Evolutionary conservation across 2,329 filamentous ascomycete species (phyloP).

Genomic region (Ascochyta pisi): DNA sequence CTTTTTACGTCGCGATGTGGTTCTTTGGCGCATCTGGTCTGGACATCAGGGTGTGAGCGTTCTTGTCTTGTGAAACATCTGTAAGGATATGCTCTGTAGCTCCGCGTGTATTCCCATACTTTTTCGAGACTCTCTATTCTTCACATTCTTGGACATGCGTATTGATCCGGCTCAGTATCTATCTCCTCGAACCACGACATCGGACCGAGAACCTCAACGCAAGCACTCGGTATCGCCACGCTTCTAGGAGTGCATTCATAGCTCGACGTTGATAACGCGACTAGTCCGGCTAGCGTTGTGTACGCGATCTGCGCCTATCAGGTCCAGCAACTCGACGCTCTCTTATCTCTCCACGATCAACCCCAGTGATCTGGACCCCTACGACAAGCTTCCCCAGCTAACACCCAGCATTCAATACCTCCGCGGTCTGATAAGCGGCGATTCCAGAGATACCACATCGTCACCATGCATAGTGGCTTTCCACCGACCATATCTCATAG

Average conservation of each 20-base stretch:
- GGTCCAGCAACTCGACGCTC: slow-evolving; percentile 3
- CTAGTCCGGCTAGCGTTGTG: slow-evolving; percentile 18
- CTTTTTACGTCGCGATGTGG: neutral
- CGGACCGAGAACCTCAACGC: neutral
- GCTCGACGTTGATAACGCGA: slow-evolving; percentile 3
- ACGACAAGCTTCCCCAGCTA: slow-evolving; percentile 16
- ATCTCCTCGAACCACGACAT: no score
- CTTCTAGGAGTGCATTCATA: neutral
- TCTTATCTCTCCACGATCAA: slow-evolving; percentile 30
- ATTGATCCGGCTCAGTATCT: neutral
- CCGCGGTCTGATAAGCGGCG: slow-evolving; percentile 11
- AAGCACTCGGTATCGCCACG: neutral
- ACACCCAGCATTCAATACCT: neutral
- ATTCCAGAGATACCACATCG: neutral
- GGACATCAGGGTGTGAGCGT: slow-evolving; percentile 20
- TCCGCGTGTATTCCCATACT: neutral
- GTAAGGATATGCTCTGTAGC: slow-evolving; percentile 12
- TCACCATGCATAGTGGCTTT: slow-evolving; percentile 11
- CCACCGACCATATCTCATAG: neutral
- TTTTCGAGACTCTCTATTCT: neutral
- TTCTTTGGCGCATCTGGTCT: slow-evolving; percentile 21
- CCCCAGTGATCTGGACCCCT: slow-evolving; percentile 14
- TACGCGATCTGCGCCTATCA: slow-evolving; percentile 11
- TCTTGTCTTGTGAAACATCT: slow-evolving; percentile 1
- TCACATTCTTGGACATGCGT: neutral